Conservation (phyloP, 1,284 basidiomycete species). For the Boletus sp. region DNA sequence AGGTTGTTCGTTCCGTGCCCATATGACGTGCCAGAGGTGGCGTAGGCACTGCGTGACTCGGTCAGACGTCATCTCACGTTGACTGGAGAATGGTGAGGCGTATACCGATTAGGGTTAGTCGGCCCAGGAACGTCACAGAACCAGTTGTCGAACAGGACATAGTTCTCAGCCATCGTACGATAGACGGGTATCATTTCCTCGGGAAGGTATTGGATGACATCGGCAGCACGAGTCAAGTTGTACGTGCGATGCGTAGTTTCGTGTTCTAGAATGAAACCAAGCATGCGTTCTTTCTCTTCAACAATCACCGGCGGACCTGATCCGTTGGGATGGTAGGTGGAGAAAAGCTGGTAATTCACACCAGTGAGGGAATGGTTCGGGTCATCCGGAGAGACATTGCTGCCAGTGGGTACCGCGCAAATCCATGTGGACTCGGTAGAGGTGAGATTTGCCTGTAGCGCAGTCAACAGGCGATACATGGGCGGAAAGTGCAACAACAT, state of each 20-base stretch:
- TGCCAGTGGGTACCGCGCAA: slow-evolving; percentile 19
- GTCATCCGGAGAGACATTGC: slow-evolving; percentile 26
- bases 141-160: slow-evolving; percentile 24
- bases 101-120: slow-evolving; percentile 27
- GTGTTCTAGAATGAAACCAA: slow-evolving; percentile 24
- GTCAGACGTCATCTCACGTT: background rate
- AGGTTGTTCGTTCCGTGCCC: slow-evolving; percentile 21
- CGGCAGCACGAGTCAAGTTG: slow-evolving; percentile 18
- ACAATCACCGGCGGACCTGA: slow-evolving; percentile 1
- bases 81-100: background rate
- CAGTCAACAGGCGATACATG: background rate
- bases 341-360: slow-evolving; percentile 26
- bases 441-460: slow-evolving; percentile 14
- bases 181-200: slow-evolving; percentile 26
- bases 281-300: slow-evolving; percentile 14
- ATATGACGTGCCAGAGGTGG: slow-evolving; percentile 27
- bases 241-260: slow-evolving; percentile 19
- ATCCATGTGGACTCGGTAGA: slow-evolving; percentile 9
- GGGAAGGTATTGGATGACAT: slow-evolving; percentile 24
- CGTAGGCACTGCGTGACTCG: slow-evolving; percentile 20
- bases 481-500: background rate
- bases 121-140: slow-evolving; percentile 29
- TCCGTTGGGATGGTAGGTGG: slow-evolving; percentile 24
- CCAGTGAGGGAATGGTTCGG: slow-evolving; percentile 27
- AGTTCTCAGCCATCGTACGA: slow-evolving; percentile 26